Evolutionary conservation across 768 basidiomycete species (phyloP), one percentile per base, ranked within the genome.

Genomic region (Rhizopogon sp.): DNA sequence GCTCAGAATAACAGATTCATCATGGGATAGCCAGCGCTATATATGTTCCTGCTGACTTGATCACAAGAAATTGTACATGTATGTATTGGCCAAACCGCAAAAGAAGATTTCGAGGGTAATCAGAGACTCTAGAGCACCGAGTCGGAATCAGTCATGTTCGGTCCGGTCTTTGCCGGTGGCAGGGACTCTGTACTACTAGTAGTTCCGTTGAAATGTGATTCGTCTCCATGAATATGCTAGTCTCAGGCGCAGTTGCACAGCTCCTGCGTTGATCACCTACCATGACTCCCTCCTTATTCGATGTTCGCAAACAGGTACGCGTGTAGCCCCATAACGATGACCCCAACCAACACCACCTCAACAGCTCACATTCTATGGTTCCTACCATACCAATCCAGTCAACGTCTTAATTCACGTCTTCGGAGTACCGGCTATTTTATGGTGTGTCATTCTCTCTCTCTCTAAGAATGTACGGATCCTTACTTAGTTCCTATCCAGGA

Each of bases 311-410:
- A 40, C 89, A 91, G 76, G 89, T 85, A 58, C 6, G 70, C 65
- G 6, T 33, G 31, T 33, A 33, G 31, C 22, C 6, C 6, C 16
- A n/a, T 3, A 6, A 7, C 22, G 5, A 0, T 10, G 5, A 49
- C 22, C 47, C 17, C 22, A 14, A 25, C 16, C 35, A 1, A 25
- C 47, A 20, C 33, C 45, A 16, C 52, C 16, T 42, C 53, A 50
- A 25, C 57, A 97, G 93, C 79, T 98, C 65, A 77, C 86, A 25
- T 96, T 96, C 77, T 98, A 98, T 68, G 93, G 92, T 17, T 87
- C 93, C 50, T 97, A 97, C 72, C 94, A 97, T 70, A 76, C 83
- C 14, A 87, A 96, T 68, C 82, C 82, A 28, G 72, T 83, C 58
- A 98, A 98, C 68, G 73, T 98, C 60, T 70, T 79, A 53, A 91